Evolutionary conservation across 1,284 basidiomycete species (phyloP).

Genomic region (Cryptococcus maquisensis): DNA sequence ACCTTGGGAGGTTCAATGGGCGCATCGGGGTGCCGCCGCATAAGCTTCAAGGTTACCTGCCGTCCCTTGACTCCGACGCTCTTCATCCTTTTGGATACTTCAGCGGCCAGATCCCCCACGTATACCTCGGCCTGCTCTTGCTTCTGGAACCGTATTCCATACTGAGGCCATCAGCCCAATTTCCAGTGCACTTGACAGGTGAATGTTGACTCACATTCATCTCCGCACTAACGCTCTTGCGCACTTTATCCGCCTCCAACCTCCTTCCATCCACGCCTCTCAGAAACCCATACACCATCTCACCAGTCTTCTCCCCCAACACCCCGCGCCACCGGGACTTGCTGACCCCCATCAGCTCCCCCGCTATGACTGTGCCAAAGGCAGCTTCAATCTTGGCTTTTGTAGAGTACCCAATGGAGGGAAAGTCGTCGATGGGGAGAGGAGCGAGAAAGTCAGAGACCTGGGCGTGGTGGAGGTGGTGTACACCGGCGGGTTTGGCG

Average conservation of each 20-base stretch:
- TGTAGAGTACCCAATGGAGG: constrained; percentile 76
- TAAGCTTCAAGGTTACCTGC: constrained; percentile 76
- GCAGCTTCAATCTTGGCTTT: constrained; percentile 66
- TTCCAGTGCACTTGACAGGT: neutral
- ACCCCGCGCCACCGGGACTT: constrained; percentile 64
- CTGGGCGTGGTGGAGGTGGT: constrained; percentile 57
- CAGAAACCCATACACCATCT: constrained; percentile 75
- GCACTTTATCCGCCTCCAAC: constrained; percentile 73
- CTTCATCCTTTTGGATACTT: constrained; percentile 67
- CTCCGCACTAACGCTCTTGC: constrained; percentile 84
- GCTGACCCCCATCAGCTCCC: constrained; percentile 62
- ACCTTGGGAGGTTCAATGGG: constrained; percentile 92
- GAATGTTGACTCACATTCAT: constrained; percentile 66
- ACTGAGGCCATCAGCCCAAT: constrained; percentile 53
- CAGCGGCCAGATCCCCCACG: constrained; percentile 66
- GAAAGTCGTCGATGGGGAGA: constrained; percentile 79
- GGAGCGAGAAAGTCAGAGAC: constrained; percentile 59
- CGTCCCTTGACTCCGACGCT: constrained; percentile 65
- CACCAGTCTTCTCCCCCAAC: constrained; percentile 76
- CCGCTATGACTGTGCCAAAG: constrained; percentile 67
- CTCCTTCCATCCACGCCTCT: constrained; percentile 76
- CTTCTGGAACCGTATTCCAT: constrained; percentile 88
- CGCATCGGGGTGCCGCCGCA: constrained; percentile 80
- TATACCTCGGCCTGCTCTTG: constrained; percentile 75
- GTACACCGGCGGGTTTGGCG: constrained; percentile 76